Evolutionary conservation across 2,329 filamentous ascomycete species (phyloP).

Genomic region (Penicillium sp.): DNA sequence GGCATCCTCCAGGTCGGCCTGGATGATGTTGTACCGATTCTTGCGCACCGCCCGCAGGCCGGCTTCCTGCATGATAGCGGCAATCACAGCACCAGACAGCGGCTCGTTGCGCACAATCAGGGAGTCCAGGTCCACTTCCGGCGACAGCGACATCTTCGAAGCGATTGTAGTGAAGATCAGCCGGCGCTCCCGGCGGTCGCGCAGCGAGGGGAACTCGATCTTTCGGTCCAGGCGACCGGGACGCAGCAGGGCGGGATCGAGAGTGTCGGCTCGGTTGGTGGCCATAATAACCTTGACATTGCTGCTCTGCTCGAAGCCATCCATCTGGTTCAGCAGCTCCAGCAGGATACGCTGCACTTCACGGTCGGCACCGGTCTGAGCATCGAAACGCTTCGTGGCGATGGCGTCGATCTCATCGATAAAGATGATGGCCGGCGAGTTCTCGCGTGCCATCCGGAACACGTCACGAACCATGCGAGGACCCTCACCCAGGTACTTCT

Average conservation of each 20-base stretch:
- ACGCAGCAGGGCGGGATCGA: constrained; percentile 90
- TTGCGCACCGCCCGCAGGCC: constrained; percentile 90
- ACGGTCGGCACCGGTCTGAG: constrained; percentile 94
- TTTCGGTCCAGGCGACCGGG: constrained; percentile 95
- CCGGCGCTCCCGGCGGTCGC: constrained; percentile 88
- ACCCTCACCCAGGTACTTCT: constrained; percentile 97
- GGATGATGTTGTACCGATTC: constrained; percentile 99
- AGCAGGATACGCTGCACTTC: constrained; percentile 98
- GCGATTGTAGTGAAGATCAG: constrained; percentile 98
- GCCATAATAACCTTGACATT: constrained; percentile 99
- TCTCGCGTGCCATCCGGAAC: constrained; percentile 98
- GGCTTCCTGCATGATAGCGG: constrained; percentile 98
- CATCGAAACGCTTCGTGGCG: constrained; percentile 98
- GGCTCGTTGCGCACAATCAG: constrained; percentile 97
- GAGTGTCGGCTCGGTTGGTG: constrained; percentile 94
- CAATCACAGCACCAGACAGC: constrained; percentile 90
- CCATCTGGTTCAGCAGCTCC: constrained; percentile 98
- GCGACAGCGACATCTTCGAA: constrained; percentile 92
- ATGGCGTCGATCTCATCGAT: constrained; percentile 99
- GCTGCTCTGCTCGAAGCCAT: constrained; percentile 96
- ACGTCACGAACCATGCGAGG: constrained; percentile 99
- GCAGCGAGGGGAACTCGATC: constrained; percentile 95
- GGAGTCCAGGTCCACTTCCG: constrained; percentile 93
- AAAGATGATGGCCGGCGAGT: constrained; percentile 97
- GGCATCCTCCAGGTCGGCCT: constrained; percentile 92